A percentile compares a stretch with the other conserved stretches of the same genome.
Conservation (phyloP, 2,329 filamentous ascomycete genomes). For the Exophiala mesophila region DNA sequence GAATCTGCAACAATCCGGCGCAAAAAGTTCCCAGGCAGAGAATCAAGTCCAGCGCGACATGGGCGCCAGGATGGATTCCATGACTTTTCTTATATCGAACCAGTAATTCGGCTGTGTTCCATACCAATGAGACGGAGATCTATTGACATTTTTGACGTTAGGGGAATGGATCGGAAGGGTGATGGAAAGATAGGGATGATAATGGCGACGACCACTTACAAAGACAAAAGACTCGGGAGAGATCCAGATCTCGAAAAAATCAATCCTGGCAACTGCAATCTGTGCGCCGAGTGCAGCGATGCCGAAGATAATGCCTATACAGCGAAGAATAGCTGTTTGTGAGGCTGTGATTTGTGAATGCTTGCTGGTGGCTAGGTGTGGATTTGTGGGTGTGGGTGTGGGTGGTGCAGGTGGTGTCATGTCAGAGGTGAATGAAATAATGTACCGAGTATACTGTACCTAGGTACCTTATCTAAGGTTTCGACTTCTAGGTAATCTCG, state of each 20-base stretch:
- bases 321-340: neutral
- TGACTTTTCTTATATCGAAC: neutral
- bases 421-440: too few species aligned
- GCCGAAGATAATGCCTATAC: neutral
- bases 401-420: too few species aligned
- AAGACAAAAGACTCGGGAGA: conserved; percentile 2
- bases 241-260: neutral
- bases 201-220: neutral
- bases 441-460: too few species aligned
- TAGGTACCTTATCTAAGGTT: too few species aligned
- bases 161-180: neutral
- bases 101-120: neutral
- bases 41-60: conserved; percentile 1
- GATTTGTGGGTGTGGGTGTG: too few species aligned
- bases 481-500: too few species aligned
- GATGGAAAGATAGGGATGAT: neutral
- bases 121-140: neutral
- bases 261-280: neutral
- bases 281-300: neutral
- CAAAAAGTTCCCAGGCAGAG: neutral
- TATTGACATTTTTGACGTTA: neutral
- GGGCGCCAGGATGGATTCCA: conserved; percentile 1
- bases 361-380: neutral
- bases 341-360: neutral
- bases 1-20: neutral